Conservation (phyloP, 495 filamentous ascomycete genomes). For the Xylaria castorea region DNA sequence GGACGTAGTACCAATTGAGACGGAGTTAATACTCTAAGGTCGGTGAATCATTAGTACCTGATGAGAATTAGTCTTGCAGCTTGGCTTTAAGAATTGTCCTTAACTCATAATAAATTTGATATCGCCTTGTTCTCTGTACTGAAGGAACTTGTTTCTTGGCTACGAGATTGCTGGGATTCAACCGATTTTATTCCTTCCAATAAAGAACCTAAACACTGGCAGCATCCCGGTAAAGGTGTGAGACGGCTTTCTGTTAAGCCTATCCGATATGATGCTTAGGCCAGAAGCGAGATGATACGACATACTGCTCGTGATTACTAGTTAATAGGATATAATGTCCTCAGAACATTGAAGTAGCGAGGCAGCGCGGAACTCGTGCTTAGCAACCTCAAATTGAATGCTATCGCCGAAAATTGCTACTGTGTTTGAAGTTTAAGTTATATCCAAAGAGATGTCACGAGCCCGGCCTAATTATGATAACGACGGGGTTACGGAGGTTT, state of each 20-base stretch:
- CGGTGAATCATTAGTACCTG: not conserved
- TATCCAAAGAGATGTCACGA: not conserved
- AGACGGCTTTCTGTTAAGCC: not conserved
- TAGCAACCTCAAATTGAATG: not conserved
- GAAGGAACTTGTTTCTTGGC: not conserved
- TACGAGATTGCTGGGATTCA: not conserved
- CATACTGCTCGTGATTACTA: not conserved
- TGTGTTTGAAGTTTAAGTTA: not conserved
- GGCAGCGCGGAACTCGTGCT: not conserved
- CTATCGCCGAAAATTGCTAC: not conserved
- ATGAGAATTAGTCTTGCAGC: not conserved
- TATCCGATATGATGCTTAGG: not conserved
- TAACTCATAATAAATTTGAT: not conserved
- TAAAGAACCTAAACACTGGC: not conserved
- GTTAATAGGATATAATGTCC: not conserved
- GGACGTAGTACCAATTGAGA: not conserved
- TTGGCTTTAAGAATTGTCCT: not conserved
- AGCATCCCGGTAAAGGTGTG: not conserved
- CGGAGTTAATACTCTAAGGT: too few relatives aligned
- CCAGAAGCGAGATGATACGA: not conserved
- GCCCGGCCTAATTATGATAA: not conserved
- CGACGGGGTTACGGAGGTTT: not conserved
- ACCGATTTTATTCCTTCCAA: not conserved
- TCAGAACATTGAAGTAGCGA: not conserved
- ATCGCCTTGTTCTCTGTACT: not conserved